Percentiles rank a stretch among this genome's conserved stretches.
Evolutionary conservation across 345 rosid species (phyloP).

Genomic region (Fremontodendron californicum): DNA sequence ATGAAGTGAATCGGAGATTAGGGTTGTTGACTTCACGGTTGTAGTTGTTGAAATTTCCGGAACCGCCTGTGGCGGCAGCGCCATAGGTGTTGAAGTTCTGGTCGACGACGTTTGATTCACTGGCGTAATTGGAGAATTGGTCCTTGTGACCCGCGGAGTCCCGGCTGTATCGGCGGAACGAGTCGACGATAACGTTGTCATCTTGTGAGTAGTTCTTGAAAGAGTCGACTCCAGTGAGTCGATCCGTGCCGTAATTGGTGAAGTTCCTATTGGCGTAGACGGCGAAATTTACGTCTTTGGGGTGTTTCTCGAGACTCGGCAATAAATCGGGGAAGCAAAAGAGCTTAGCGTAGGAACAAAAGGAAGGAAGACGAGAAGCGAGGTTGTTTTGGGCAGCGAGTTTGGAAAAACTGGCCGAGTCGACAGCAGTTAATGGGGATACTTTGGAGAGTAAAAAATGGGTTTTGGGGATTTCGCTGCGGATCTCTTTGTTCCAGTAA

Average conservation of each 20-base stretch:
- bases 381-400: conserved; percentile 62
- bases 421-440: conserved; percentile 63
- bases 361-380: conserved; percentile 52
- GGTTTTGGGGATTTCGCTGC: conserved; percentile 37
- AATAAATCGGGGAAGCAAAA: conserved; percentile 73
- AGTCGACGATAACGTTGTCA: conserved; percentile 33
- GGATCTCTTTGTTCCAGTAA: conserved; percentile 85
- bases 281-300: conserved; percentile 49
- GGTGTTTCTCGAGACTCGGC: conserved; percentile 39
- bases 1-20: conserved; percentile 51
- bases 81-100: conserved; percentile 81
- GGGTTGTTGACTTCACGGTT: conserved; percentile 54
- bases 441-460: conserved; percentile 70
- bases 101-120: conserved; percentile 48
- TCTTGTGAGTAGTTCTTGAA: conserved; percentile 50
- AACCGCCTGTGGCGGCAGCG: conserved; percentile 52
- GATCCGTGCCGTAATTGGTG: conserved; percentile 58
- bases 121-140: conserved; percentile 40
- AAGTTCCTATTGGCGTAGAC: conserved; percentile 60
- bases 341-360: conserved; percentile 80
- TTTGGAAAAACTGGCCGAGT: conserved; percentile 59
- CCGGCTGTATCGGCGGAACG: conserved; percentile 62
- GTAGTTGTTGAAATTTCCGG: conserved; percentile 56
- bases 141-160: conserved; percentile 39
- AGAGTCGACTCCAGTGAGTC: conserved; percentile 48